Conservation (phyloP, 345 rosid species). For the Gynandropsis gynandra region DNA sequence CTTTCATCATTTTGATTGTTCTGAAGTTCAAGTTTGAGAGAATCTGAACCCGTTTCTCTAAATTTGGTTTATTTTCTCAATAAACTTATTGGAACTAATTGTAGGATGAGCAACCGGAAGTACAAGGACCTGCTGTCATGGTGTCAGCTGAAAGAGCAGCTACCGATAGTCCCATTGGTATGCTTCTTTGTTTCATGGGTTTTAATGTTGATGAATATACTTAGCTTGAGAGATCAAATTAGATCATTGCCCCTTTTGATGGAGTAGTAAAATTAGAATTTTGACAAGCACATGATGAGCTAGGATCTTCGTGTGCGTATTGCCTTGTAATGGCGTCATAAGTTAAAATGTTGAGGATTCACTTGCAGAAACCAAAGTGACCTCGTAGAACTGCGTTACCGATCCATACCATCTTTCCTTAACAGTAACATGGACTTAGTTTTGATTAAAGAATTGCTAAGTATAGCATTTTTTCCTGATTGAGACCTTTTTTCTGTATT, state of each 20-base stretch:
- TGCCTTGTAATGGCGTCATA: background rate
- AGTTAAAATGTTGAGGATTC: too few relatives aligned
- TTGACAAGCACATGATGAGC: background rate
- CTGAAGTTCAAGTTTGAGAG: too few relatives aligned
- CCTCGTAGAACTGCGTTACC: too few relatives aligned
- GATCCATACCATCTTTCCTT: too few relatives aligned
- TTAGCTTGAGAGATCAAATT: background rate
- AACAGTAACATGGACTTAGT: too few relatives aligned
- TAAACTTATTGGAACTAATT: conserved; percentile 7
- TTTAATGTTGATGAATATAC: background rate
- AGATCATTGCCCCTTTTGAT: background rate
- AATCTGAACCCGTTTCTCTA: too few relatives aligned
- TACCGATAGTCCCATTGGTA: conserved; percentile 82
- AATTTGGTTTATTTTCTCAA: background rate
- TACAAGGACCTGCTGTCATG: conserved; percentile 83
- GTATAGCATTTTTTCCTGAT: too few relatives aligned
- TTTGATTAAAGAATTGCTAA: too few relatives aligned
- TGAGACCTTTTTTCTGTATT: background rate
- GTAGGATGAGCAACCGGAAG: conserved; percentile 93
- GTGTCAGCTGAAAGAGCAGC: conserved; percentile 84
- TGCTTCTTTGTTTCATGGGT: background rate
- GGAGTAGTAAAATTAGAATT: background rate
- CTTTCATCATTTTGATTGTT: too few relatives aligned
- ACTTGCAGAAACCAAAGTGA: too few relatives aligned
- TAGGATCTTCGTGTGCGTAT: background rate